Evolutionary conservation across 164 flowering plant genomes (phyloP), one percentile per base, ranked within the genome.

Genomic region (Kalanchoe fedtschenkoi): DNA sequence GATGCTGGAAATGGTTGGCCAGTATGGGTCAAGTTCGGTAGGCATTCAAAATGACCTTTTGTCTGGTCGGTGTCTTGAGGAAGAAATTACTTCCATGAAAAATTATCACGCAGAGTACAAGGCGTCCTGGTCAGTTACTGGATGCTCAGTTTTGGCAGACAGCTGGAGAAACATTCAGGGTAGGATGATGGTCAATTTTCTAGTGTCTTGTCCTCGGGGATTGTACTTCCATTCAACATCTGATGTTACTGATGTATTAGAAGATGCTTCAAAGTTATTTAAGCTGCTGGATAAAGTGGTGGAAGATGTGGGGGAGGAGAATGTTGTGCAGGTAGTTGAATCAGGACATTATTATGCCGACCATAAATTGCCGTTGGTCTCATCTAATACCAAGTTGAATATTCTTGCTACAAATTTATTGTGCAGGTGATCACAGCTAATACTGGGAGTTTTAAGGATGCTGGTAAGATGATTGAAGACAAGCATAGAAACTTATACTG

Each of bases 401-500:
- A 43, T 34, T 61, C 15, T 47, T 11, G 51, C 60, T 33, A 16
- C 26, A 37, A 41, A 33, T 26, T 46, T 58, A 30, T 38, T 33
- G 41, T 61, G 41, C 66, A 84, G 89, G 86, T 87, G 19, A 69
- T 80, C 62, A 88, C 92, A 47, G 77, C 77, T 37, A 83, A 81
- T 69, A 80, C 90, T 72, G 68, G 77, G 26, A 81, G 76, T 71
- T 88, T 81, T 68, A 77, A 70, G 68, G 75, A 65, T 71, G 89
- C 88, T 74, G 96, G 96, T 54, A 83, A 81, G 72, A 80, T 84
- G 87, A 83, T 88, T n/a, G 89, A 82, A 71, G 87, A 84, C 63
- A 86, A 81, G 72, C 69, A 88, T 63, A 78, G 70, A 62, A 73
- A 69, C 59, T 66, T 86, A 67, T 86, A 84, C 68, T 88, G 96